A percentile compares a stretch with the other conserved stretches of the same genome.
phyloP scores from a whole-genome alignment of 306 rosid species.

The Nissolia schottii region DNA sequence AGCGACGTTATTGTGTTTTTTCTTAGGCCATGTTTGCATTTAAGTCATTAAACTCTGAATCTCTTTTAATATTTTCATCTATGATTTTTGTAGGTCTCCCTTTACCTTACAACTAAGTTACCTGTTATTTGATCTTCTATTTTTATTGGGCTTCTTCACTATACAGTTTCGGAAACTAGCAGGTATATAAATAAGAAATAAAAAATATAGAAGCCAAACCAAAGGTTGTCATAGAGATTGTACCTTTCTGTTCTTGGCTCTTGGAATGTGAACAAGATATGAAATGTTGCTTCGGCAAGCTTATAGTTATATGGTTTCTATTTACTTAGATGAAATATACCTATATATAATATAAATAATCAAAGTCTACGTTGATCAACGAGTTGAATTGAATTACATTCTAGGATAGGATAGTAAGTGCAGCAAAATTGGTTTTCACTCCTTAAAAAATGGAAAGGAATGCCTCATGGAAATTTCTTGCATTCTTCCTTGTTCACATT shows the following conservation, averaged over 20 bases:
- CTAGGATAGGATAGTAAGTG: not conserved
- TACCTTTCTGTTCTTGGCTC: conserved; percentile 1
- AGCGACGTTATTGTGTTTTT: no score
- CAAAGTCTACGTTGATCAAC: not conserved
- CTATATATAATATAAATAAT: not conserved
- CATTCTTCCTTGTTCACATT: not conserved
- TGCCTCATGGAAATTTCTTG: conserved; percentile 8
- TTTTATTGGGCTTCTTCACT: no score
- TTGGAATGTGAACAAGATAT: not conserved
- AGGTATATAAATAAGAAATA: not conserved
- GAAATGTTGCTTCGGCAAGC: not conserved
- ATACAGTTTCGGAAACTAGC: not conserved
- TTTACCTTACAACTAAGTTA: no score
- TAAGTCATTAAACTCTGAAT: no score
- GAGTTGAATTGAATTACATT: conserved; percentile 15
- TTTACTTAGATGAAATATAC: not conserved
- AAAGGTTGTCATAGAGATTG: not conserved
- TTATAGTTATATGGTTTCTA: not conserved
- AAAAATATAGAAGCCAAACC: not conserved
- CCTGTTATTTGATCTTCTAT: no score
- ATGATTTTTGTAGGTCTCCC: no score
- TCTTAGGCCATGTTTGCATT: no score
- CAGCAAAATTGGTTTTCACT: not conserved
- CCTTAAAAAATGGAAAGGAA: not conserved
- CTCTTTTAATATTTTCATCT: no score